phyloP scores from a whole-genome alignment of 306 rosid species.

The Ochetophila trinervis region DNA sequence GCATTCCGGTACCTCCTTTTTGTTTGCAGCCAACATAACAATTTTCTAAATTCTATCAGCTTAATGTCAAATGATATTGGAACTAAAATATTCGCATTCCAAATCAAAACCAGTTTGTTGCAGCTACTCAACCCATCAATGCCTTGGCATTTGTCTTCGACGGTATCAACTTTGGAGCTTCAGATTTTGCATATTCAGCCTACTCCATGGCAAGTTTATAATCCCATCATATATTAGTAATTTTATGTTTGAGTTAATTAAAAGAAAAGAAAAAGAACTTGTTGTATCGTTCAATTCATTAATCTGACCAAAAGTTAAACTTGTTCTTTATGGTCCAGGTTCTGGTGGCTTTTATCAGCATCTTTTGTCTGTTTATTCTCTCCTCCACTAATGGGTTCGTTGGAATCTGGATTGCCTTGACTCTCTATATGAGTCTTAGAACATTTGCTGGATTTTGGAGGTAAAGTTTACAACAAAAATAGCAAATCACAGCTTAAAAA shows the following conservation, averaged over 20 bases:
- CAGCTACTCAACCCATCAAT: constrained; percentile 87
- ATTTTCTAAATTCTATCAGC: background rate
- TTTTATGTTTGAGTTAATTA: background rate
- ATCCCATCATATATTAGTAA: constrained; percentile 4
- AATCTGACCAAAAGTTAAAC: background rate
- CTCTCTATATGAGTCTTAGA: constrained; percentile 81
- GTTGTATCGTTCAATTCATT: background rate
- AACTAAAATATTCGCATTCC: constrained; percentile 23
- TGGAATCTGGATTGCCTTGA: constrained; percentile 90
- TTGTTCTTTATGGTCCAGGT: constrained; percentile 39
- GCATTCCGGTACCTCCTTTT: constrained; percentile 67
- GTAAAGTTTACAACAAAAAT: constrained; percentile 24
- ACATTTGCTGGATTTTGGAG: constrained; percentile 87
- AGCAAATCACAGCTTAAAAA: too few relatives aligned
- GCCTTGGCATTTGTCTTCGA: constrained; percentile 91
- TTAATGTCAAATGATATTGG: constrained; percentile 11
- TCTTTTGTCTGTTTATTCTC: constrained; percentile 60
- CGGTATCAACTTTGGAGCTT: constrained; percentile 96
- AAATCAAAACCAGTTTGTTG: constrained; percentile 63
- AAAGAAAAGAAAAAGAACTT: background rate
- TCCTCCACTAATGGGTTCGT: constrained; percentile 69
- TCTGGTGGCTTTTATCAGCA: constrained; percentile 80
- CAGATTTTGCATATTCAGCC: constrained; percentile 97
- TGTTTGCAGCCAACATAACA: constrained; percentile 18
- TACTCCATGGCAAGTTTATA: constrained; percentile 71